Conservation (phyloP, 108 stramenopile species). For the Aurantiochytrium sp. region DNA sequence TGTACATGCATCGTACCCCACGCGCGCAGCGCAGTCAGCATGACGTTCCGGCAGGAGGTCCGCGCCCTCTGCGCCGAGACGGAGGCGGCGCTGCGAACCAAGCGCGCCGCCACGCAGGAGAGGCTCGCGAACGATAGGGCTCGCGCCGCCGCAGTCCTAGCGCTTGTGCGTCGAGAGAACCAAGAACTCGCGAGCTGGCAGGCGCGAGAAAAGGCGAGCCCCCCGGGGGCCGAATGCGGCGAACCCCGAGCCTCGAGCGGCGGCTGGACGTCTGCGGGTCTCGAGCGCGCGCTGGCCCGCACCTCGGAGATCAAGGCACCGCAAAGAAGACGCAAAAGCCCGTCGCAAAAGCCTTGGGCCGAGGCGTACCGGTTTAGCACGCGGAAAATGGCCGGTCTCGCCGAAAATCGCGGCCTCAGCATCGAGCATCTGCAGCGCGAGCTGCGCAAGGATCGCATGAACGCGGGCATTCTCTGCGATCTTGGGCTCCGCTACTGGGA, state of each 20-base stretch:
- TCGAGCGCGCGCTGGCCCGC: not conserved
- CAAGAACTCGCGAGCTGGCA: not conserved
- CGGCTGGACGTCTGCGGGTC: not conserved
- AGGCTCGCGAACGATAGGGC: not conserved
- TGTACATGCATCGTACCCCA: too few species aligned
- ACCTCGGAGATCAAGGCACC: not conserved
- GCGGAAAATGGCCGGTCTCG: not conserved
- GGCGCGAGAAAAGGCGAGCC: not conserved
- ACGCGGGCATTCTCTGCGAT: not conserved
- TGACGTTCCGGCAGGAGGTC: not conserved
- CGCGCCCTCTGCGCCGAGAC: not conserved
- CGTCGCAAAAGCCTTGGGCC: not conserved
- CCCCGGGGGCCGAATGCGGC: not conserved
- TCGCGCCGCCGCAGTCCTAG: not conserved
- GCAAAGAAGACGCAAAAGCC: not conserved
- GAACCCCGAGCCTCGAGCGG: not conserved
- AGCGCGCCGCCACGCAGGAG: not conserved
- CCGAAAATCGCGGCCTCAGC: not conserved
- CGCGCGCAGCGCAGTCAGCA: too few species aligned
- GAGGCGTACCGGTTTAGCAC: not conserved
- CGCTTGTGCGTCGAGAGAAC: not conserved
- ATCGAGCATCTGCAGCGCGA: not conserved
- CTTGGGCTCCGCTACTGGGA: not conserved
- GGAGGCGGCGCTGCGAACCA: not conserved
- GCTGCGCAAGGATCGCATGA: not conserved